Conservation (phyloP, 2,329 filamentous ascomycete genomes). For the Alternaria sp. region DNA sequence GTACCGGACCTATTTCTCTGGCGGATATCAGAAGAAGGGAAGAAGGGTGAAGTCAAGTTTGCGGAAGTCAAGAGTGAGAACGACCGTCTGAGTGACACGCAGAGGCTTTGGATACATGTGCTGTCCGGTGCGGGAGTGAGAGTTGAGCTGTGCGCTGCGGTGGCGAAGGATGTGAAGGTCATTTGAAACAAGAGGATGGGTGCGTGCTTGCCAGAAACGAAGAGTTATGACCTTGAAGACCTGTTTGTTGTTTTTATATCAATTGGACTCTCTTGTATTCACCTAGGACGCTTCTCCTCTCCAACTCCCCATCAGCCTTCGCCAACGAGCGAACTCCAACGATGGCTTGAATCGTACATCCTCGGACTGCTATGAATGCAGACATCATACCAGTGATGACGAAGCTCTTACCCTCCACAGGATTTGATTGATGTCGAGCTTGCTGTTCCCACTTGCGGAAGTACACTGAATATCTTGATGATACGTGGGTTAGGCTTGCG, state of each 20-base stretch:
- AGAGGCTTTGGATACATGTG: slow-evolving; percentile 96
- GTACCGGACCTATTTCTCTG: slow-evolving; percentile 94
- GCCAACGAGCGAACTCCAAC: too few species aligned
- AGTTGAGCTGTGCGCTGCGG: slow-evolving; percentile 80
- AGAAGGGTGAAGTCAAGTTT: slow-evolving; percentile 73
- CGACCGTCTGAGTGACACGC: slow-evolving; percentile 93
- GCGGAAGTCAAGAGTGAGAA: slow-evolving; percentile 70
- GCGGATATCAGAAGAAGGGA: slow-evolving; percentile 57
- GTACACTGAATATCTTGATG: too few species aligned
- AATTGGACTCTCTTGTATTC: not conserved
- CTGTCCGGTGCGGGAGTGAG: slow-evolving; percentile 82
- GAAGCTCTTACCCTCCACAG: not conserved
- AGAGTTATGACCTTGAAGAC: not conserved
- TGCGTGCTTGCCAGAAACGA: not conserved
- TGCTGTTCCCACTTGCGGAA: not conserved
- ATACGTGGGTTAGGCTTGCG: not conserved
- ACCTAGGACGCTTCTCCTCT: not conserved
- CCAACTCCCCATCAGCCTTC: not conserved
- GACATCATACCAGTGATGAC: not conserved
- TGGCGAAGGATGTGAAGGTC: slow-evolving; percentile 62
- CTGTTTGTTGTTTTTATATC: not conserved
- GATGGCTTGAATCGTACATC: not conserved
- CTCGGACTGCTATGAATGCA: not conserved
- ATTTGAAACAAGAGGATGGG: slow-evolving; percentile 7
- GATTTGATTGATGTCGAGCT: not conserved